Evolutionary conservation across 805 yeast species (phyloP).

Genomic region (Ogataea methylovora): DNA sequence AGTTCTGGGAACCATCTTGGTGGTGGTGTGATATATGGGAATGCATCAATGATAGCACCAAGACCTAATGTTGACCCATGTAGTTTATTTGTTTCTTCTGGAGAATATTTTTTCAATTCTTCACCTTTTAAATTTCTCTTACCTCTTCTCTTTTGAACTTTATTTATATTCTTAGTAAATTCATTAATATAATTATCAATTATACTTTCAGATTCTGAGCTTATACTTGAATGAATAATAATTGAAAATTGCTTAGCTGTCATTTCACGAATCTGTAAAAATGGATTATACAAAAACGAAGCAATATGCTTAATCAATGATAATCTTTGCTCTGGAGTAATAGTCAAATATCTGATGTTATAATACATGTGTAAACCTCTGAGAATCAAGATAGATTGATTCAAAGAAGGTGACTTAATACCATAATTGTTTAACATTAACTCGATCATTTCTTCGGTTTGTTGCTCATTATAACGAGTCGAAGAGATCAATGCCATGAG

Average conservation of each 20-base stretch:
- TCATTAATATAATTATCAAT: slow-evolving; percentile 34
- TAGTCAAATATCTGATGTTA: slow-evolving; percentile 54
- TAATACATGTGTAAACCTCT: slow-evolving; percentile 65
- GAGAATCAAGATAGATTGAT: slow-evolving; percentile 61
- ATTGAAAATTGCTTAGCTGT: slow-evolving; percentile 75
- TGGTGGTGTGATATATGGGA: slow-evolving; percentile 86
- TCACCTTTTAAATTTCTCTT: slow-evolving; percentile 13
- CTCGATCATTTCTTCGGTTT: slow-evolving; percentile 34
- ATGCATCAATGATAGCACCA: slow-evolving; percentile 83
- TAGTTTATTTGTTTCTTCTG: slow-evolving; percentile 37
- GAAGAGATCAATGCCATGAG: slow-evolving; percentile 40
- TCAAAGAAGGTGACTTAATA: slow-evolving; percentile 34
- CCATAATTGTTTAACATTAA: slow-evolving; percentile 35
- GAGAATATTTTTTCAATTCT: slow-evolving; percentile 25
- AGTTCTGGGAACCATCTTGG: slow-evolving; percentile 83
- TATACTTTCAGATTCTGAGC: slow-evolving; percentile 33
- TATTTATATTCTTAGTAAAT: slow-evolving; percentile 36
- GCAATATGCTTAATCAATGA: slow-evolving; percentile 45
- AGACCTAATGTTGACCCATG: slow-evolving; percentile 88
- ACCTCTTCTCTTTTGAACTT: slow-evolving; percentile 17
- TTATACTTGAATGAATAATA: slow-evolving; percentile 59
- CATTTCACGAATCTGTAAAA: slow-evolving; percentile 66
- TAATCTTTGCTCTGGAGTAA: slow-evolving; percentile 39
- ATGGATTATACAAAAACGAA: slow-evolving; percentile 48
- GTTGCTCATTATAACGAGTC: slow-evolving; percentile 34